Conservation (phyloP, 1,284 basidiomycete genomes). For the Cutaneotrichosporon mucoides region DNA sequence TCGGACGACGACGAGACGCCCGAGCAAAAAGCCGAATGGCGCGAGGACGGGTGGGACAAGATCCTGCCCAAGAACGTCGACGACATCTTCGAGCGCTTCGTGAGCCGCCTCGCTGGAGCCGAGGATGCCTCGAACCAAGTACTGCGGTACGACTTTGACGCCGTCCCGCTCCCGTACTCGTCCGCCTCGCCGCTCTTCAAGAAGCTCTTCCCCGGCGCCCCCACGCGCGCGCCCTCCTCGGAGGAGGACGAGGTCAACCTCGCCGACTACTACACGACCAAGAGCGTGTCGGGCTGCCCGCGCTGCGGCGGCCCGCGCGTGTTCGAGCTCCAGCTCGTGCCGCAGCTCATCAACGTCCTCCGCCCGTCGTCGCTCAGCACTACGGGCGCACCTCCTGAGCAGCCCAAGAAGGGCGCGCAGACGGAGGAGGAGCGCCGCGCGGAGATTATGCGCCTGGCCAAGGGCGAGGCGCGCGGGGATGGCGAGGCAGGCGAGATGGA, state of each 20-base stretch:
- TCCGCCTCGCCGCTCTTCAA: conserved; percentile 41
- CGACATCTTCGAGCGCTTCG: conserved; percentile 48
- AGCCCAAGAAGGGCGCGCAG: conserved; percentile 2
- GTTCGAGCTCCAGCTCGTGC: conserved; percentile 50
- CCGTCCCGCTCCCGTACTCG: conserved; percentile 47
- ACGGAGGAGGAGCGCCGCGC: conserved; percentile 41
- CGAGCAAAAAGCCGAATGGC: conserved; percentile 31
- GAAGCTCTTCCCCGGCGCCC: conserved; percentile 41
- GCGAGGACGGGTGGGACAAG: conserved; percentile 37
- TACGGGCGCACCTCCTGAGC: conserved; percentile 1
- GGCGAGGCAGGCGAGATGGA: conserved; percentile 44
- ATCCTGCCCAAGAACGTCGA: conserved; percentile 44
- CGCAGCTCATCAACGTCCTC: conserved; percentile 44
- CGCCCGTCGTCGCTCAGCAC: conserved; percentile 31
- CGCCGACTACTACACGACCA: conserved; percentile 29
- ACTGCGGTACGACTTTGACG: conserved; percentile 48
- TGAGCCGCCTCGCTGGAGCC: conserved; percentile 38
- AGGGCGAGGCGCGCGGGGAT: conserved; percentile 20
- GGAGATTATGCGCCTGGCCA: conserved; percentile 35
- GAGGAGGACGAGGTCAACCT: conserved; percentile 41
- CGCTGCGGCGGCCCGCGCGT: conserved; percentile 38
- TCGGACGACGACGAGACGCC: conserved; percentile 24
- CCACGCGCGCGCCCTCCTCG: conserved; percentile 19
- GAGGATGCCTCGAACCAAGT: conserved; percentile 46
- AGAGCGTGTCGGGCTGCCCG: conserved; percentile 35